Base-by-base conservation (phyloP, 176 grass and related monocot species). In the Elaeis guineensis region DNA sequence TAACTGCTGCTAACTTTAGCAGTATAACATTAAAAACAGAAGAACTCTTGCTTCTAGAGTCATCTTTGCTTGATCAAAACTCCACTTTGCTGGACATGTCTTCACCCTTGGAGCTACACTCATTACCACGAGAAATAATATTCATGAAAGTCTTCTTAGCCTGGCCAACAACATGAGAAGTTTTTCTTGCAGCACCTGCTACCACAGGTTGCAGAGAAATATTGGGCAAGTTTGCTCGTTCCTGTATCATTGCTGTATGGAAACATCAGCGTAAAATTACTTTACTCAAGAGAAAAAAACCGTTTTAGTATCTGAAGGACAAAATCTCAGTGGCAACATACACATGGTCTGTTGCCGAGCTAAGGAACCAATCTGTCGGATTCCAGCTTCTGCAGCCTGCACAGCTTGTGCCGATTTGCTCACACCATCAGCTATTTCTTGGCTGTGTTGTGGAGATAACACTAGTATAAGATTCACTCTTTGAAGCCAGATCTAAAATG, bases 391-490 rank as follows among this genome's bases (percentile, higher is more conserved):
- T 49, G 86, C 84, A 51, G 84, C 75, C 77, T 77, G 61, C 54
- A 79, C 81, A 64, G 86, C 75, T 64, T 80, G 79, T 19, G 71
- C 64, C 15, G 89, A 94, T 83, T 94, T 94, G 64, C 67, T 85
- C 58, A 95, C 72, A 30, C 75, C 81, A 53, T 75, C 71, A 20
- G 81, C 59, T 71, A 95, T 82, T 51, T 82, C 84, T 57, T 95
- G 81, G 62, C 84, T 95, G 72, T 21, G 18, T 57, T 21, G 9
- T 20, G 1, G 1, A n/a, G 58, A 84, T 64, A 77, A 35, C 28
- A 30, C 19, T 71, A 17, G 44, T 44, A 57, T 51, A 28, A 80
- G 35, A 44, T 12, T 12, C 9, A 44, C 2, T 12, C 9, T 44
- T 44, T 44, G 35, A 44, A 44, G 35, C 35, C 35, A 44, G 35